Percentiles rank a stretch among this genome's conserved stretches.
Evolutionary conservation across 192 early-diverging fungal species (phyloP).

Genomic region (Coemansia sp.): DNA sequence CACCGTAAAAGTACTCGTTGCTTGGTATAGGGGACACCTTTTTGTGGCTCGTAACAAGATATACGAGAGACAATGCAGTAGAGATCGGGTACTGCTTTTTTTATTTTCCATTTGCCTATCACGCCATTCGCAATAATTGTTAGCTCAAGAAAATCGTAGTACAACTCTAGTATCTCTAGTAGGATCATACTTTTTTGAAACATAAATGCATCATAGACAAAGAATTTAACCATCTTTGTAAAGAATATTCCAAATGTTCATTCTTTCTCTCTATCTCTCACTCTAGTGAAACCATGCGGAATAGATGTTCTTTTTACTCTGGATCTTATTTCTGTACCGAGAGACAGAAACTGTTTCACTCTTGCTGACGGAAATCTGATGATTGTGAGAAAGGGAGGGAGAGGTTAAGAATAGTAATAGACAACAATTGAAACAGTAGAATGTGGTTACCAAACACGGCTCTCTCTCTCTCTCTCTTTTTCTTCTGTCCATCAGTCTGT

Average conservation of each 20-base stretch:
- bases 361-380: neutral
- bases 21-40: slow-evolving; percentile 4
- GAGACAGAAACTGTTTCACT: neutral
- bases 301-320: too few relatives aligned
- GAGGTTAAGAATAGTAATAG: slow-evolving; percentile 8
- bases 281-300: too few relatives aligned
- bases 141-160: neutral
- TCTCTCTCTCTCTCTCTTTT: neutral
- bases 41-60: neutral
- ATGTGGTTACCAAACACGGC: slow-evolving; percentile 11
- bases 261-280: too few relatives aligned
- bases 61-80: neutral
- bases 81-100: slow-evolving; percentile 5
- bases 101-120: neutral
- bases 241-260: neutral
- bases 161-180: too few relatives aligned
- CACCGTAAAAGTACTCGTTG: slow-evolving; percentile 3
- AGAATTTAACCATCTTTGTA: too few relatives aligned
- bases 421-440: slow-evolving; percentile 13
- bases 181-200: too few relatives aligned
- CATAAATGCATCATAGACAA: too few relatives aligned
- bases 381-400: neutral
- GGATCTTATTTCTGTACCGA: neutral
- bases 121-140: slow-evolving; percentile 1
- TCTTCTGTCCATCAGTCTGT: neutral